A percentile compares a stretch with the other conserved stretches of the same genome.
These are phyloP conservation scores for Fusarium hainanense DNA, from an alignment of 2,329 filamentous ascomycete genomes.

Conservation along the genomic window DNA sequence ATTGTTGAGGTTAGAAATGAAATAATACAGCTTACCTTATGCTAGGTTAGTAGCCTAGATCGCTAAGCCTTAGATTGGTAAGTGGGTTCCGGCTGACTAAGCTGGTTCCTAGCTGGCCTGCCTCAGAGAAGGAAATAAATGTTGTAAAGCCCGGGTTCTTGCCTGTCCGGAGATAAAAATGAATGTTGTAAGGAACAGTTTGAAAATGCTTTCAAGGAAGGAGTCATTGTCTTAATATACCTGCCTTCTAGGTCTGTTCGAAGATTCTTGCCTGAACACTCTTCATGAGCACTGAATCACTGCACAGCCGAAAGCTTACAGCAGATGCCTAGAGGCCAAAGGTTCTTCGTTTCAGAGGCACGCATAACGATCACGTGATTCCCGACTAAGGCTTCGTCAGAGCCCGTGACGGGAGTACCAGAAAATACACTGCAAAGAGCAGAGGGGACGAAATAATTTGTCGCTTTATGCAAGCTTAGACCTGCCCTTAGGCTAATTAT, in stretches of 20 bases:
- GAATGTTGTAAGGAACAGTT: background rate
- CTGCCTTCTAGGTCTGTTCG: background rate
- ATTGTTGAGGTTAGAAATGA: constrained; percentile 20
- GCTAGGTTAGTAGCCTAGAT: background rate
- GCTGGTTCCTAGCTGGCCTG: background rate
- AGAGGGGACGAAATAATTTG: background rate
- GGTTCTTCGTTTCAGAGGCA: background rate
- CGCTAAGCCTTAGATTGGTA: background rate
- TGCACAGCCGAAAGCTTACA: background rate
- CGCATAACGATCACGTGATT: background rate
- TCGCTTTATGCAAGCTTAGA: background rate
- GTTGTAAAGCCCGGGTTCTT: no score
- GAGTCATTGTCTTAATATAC: background rate
- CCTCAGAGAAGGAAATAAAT: no score
- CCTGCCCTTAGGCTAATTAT: background rate
- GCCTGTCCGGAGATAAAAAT: background rate
- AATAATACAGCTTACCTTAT: no score
- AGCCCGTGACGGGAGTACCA: no score
- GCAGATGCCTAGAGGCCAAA: background rate
- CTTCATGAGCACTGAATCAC: background rate
- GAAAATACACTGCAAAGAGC: background rate
- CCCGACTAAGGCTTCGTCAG: background rate
- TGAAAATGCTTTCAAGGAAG: background rate
- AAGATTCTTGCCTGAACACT: background rate
- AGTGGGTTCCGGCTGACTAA: background rate